These are phyloP conservation scores for Priceomyces haplophilus DNA, from an alignment of 805 yeast genomes.

Conservation along the genomic window DNA sequence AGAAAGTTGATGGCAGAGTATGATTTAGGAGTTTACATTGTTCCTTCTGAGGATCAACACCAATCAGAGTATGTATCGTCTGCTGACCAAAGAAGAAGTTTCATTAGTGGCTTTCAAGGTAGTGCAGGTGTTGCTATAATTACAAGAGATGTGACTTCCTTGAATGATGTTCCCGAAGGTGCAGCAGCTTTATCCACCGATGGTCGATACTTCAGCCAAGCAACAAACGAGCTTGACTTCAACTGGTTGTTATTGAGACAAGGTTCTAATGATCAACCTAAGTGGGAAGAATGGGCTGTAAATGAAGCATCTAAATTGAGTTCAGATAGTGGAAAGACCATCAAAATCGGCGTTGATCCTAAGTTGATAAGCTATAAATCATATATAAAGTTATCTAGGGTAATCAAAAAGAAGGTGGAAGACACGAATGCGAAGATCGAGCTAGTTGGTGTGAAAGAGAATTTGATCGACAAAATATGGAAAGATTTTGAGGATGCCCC, in stretches of 20 bases:
- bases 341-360: constrained; percentile 49
- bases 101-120: constrained; percentile 59
- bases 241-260: constrained; percentile 58
- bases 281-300: constrained; percentile 61
- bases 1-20: constrained; percentile 51
- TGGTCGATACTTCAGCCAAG: constrained; percentile 60
- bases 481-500: constrained; percentile 63
- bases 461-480: constrained; percentile 80
- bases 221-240: constrained; percentile 54
- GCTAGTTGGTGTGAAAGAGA: constrained; percentile 47
- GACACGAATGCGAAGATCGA: constrained; percentile 34
- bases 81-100: constrained; percentile 53
- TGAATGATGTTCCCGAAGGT: constrained; percentile 54
- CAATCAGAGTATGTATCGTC: constrained; percentile 59
- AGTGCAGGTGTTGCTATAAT: constrained; percentile 60
- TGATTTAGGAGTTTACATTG: constrained; percentile 51
- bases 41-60: constrained; percentile 63
- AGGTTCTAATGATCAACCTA: constrained; percentile 46
- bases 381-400: constrained; percentile 27
- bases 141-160: constrained; percentile 50
- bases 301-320: constrained; percentile 48
- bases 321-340: constrained; percentile 41
- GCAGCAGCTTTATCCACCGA: constrained; percentile 56
- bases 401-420: constrained; percentile 26
- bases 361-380: constrained; percentile 40